A percentile compares a stretch with the other conserved stretches of the same genome.
phyloP scores from a whole-genome alignment of 306 rosid genomes.

The apple (Malus domestica) region DNA sequence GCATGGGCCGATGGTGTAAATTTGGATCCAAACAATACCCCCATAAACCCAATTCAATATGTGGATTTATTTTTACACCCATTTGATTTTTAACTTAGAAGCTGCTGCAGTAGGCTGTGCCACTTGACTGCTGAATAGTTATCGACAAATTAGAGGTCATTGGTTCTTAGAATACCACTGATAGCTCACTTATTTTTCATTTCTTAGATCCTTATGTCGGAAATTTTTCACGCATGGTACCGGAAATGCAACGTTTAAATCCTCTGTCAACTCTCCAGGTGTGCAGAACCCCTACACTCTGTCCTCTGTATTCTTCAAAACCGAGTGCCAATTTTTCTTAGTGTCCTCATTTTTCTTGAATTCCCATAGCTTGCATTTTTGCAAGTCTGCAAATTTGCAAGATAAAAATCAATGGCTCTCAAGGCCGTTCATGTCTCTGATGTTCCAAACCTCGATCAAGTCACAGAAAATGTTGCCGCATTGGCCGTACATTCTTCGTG shows the following conservation, averaged over 20 bases:
- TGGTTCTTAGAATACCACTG: slow-evolving; percentile 11
- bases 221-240: slow-evolving; percentile 69
- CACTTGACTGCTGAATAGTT: slow-evolving; percentile 60
- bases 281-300: neutral
- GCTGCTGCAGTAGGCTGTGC: slow-evolving; percentile 97
- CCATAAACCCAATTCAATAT: too few species aligned
- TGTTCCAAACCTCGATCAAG: slow-evolving; percentile 36
- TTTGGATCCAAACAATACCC: too few species aligned
- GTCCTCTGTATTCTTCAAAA: neutral
- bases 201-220: slow-evolving; percentile 61
- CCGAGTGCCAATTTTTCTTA: neutral
- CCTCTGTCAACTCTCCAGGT: slow-evolving; percentile 79
- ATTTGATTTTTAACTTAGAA: slow-evolving; percentile 30
- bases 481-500: neutral
- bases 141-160: neutral
- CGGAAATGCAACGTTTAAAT: slow-evolving; percentile 65
- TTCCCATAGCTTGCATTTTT: neutral
- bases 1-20: too few species aligned
- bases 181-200: slow-evolving; percentile 8
- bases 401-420: slow-evolving; percentile 24
- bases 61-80: too few species aligned
- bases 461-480: slow-evolving; percentile 17
- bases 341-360: neutral
- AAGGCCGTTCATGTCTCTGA: slow-evolving; percentile 44
- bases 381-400: neutral